Conservation (phyloP, 176 grass and related monocot genomes). For the Eremochloa ophiuroides region DNA sequence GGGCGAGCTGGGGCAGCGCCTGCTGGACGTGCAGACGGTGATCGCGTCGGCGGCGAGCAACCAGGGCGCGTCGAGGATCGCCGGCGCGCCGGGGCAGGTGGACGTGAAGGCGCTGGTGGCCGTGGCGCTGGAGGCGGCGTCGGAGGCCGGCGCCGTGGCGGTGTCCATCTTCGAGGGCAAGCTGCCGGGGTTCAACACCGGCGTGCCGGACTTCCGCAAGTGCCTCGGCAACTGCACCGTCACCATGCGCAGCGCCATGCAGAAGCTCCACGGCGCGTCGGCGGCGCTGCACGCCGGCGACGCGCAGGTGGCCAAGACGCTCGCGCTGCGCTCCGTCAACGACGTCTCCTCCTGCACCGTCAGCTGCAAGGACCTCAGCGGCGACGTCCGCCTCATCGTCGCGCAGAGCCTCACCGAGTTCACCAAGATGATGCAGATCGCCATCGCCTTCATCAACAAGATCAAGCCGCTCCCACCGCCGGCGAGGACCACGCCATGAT, state of each 20-base stretch:
- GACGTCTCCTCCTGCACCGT: slow-evolving; percentile 23
- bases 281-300: slow-evolving; percentile 23
- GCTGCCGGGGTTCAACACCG: slow-evolving; percentile 36
- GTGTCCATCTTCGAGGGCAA: slow-evolving; percentile 34
- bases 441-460: slow-evolving; percentile 24
- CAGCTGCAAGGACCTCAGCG: slow-evolving; percentile 35
- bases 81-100: slow-evolving; percentile 36
- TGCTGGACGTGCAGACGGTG: slow-evolving; percentile 29
- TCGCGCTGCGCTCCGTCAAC: slow-evolving; percentile 5
- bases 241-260: slow-evolving; percentile 40
- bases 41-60: slow-evolving; percentile 26
- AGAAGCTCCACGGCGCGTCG: slow-evolving; percentile 46
- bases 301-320: slow-evolving; percentile 20
- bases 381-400: slow-evolving; percentile 40
- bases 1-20: slow-evolving; percentile 29
- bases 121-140: slow-evolving; percentile 34
- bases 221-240: slow-evolving; percentile 45
- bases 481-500: background rate
- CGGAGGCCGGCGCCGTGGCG: slow-evolving; percentile 32
- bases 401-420: slow-evolving; percentile 34
- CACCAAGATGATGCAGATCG: slow-evolving; percentile 48
- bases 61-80: slow-evolving; percentile 15
- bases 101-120: slow-evolving; percentile 24
- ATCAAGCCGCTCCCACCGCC: background rate
- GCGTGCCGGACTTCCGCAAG: slow-evolving; percentile 16